Evolutionary conservation across 192 early-diverging fungal genomes (phyloP), one percentile per base, ranked within the genome.

Genomic region (Coemansia sp.): DNA sequence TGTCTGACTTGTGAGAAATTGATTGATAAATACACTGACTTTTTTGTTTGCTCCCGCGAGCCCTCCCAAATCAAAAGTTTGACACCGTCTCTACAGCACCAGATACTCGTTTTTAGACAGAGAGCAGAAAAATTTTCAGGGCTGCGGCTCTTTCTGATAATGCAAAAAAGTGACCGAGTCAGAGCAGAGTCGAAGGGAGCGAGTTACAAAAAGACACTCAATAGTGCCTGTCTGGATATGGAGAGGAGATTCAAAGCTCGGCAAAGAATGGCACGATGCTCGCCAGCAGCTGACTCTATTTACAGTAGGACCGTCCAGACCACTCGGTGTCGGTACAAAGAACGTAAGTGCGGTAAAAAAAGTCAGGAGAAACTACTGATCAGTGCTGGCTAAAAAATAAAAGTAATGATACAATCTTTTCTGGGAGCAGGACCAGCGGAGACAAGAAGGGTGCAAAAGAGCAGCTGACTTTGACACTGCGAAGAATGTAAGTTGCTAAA

Each of bases 101-200:
- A 32, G 32, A 32, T 32, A 32, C 32, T 32, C 32, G 47, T 48
- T 60, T 25, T 45, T 11, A 32, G n/a, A 11, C 27, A 50, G 50
- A 50, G 50, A 14, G 47, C 23, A 21, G 48, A 59, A 48, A 60
- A 60, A 9, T 55, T 55, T 55, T 55, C 53, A 55, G 53, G 27
- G 22, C n/a, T 23, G 15, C 8, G 25, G 53, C 22, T n/a, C 53
- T n/a, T 32, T 32, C 32, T 32, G 32, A 32, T 32, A 32, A 11
- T 29, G 27, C 11, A 29, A 57, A 57, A 37, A 29, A 32, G 29
- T 32, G 32, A 32, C 32, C 32, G 32, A 32, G 32, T 32, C 32
- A 32, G 32, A 32, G 32, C 32, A 32, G 32, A 32, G 32, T 32
- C 32, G 32, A 32, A 25, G 35, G 55, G 25, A 57, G 29, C 14